Base-by-base conservation (phyloP, 2,329 filamentous ascomycete genomes). In the Ilyonectria sp. region DNA sequence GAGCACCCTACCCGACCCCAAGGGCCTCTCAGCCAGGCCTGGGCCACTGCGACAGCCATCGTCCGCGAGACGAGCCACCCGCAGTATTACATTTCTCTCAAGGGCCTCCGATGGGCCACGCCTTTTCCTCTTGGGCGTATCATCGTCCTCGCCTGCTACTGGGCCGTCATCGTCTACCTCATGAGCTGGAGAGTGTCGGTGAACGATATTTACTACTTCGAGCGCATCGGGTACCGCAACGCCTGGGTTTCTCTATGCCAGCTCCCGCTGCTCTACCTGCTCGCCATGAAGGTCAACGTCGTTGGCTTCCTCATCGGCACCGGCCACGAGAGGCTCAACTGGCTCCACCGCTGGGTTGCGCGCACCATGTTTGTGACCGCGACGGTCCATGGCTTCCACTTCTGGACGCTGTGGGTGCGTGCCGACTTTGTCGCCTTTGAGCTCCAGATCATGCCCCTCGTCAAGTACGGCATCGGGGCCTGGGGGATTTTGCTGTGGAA, bases 291-390 rank as follows among this genome's bases (percentile, higher is more conserved):
- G 75, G 84, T 86, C 68, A 90, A 84, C 69, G 74, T 89, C 21
- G 80, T 93, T n/a, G 90, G 88, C 1, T 82, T 85, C 60, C 79
- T 93, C 26, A 84, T 87, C 4, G 91, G 91, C 11, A 85, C 87
- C 10, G 90, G 90, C 67, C 89, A 93, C 74, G 91, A 93, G 79
- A 86, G 90, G 9, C 82, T 93, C 65, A 93, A 92, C 77, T 93
- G 91, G 91, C 79, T 93, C 59, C 92, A 94, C 74, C 86, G 92
- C 67, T 94, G 92, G 91, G 88, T 91, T 10, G 90, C 89, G 3
- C 86, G 92, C 65, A 91, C 90, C 62, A 88, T 93, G 81, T 86
- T 93, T 40, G 81, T 93, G 17, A 92, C 90, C 0, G 89, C 88
- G 2, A 90, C 90, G 1, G 85, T 93, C 4, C 92, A 94, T 73